Conservation (phyloP, 1,139 yeast genomes). For the Wickerhamomyces sp. region DNA sequence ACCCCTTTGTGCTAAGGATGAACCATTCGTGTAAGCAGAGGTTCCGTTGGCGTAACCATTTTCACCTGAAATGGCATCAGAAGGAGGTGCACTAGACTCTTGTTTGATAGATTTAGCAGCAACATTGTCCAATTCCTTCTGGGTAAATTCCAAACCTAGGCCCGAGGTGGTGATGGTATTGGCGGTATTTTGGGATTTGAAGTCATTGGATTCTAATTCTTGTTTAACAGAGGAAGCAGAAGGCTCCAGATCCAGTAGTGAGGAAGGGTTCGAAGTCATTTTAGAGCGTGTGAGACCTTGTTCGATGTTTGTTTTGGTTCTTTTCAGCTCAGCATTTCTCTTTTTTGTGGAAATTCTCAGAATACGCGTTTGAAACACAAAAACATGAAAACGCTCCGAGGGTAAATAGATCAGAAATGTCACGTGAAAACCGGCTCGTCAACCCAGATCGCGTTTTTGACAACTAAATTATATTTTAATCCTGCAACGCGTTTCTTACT, state of each 20-base stretch:
- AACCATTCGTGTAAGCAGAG: neutral
- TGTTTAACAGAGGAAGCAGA: slow-evolving; percentile 5
- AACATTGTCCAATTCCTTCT: slow-evolving; percentile 1
- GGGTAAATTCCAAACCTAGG: slow-evolving; percentile 7
- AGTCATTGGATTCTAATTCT: slow-evolving; percentile 1
- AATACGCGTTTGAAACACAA: slow-evolving; percentile 20
- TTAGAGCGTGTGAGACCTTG: neutral
- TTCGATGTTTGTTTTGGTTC: neutral
- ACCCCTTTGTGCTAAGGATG: neutral
- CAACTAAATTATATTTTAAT: no score
- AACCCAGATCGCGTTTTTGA: no score
- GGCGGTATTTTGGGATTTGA: slow-evolving; percentile 1
- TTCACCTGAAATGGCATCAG: neutral
- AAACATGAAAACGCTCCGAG: slow-evolving; percentile 1
- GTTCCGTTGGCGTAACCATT: neutral
- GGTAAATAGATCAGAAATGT: no score
- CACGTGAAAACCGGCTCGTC: no score
- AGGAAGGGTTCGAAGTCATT: slow-evolving; percentile 7
- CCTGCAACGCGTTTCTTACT: no score
- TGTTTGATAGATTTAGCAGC: slow-evolving; percentile 3
- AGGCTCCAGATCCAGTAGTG: slow-evolving; percentile 19
- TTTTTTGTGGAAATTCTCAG: neutral
- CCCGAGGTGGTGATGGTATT: slow-evolving; percentile 4
- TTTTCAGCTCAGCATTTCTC: neutral
- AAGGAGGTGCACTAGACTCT: neutral